phyloP scores from a whole-genome alignment of 345 rosid genomes.

The Sonneratia caseolaris region DNA sequence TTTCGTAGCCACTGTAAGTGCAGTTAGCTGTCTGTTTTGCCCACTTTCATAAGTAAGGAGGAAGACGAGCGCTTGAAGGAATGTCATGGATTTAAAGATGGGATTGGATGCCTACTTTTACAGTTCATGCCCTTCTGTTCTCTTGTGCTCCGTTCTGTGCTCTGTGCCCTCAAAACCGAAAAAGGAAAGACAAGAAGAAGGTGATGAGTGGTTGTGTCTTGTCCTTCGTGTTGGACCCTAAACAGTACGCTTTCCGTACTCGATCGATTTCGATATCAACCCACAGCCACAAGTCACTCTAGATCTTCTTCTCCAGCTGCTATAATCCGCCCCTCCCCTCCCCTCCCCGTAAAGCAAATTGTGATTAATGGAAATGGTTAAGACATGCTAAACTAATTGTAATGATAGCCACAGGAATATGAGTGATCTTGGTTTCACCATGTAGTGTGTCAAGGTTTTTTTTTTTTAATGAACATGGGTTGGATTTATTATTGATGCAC shows the following conservation, averaged over 20 bases:
- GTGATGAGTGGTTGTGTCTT: neutral
- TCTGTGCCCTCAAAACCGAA: neutral
- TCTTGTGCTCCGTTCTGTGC: neutral
- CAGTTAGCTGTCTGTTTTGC: neutral
- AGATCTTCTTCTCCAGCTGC: too few relatives aligned
- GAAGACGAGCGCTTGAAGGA: neutral
- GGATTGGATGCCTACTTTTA: neutral
- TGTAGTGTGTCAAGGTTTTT: too few relatives aligned
- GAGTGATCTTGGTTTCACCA: too few relatives aligned
- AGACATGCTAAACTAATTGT: too few relatives aligned
- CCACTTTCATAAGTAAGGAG: neutral
- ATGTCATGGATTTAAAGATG: too few relatives aligned
- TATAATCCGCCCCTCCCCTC: too few relatives aligned
- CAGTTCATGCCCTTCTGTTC: neutral
- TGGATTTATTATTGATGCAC: too few relatives aligned
- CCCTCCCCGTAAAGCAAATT: too few relatives aligned
- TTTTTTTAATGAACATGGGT: too few relatives aligned
- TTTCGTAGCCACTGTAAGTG: too few relatives aligned
- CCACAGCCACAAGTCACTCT: neutral
- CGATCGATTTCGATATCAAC: neutral
- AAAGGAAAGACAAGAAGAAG: neutral
- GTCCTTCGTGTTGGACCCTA: neutral
- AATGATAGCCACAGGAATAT: too few relatives aligned
- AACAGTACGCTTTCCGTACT: neutral
- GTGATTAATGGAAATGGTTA: too few relatives aligned